Base-by-base conservation (phyloP, 352 stramenopile species). In the Phytophthora europaea region DNA sequence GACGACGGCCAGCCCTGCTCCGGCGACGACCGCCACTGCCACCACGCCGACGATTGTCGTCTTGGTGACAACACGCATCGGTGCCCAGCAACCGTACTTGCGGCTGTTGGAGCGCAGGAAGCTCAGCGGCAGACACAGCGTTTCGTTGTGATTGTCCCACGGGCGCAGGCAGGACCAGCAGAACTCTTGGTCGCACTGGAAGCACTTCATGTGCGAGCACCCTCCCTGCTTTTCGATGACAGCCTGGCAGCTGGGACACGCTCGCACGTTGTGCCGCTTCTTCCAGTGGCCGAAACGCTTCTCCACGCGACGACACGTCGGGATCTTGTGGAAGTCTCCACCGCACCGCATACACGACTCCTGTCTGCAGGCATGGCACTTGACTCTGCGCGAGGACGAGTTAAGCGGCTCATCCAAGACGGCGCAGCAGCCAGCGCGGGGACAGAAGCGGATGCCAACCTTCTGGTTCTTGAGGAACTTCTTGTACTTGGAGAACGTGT, bases 181-280 rank as follows among this genome's bases (percentile, higher is more conserved):
- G 45, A 96, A 96, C 77, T 94, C 87, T 48, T 91, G 75, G 68
- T 94, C 89, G 65, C 89, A 96, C 67, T 94, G 87, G 50, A 93
- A 87, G 76, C 89, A 96, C 66, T 89, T 89, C 89, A 96, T 96
- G 79, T 96, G 89, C 38, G 78, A 84, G 77, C 89, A 96, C 12
- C 89, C 89, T n/a, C 89, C 89, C 16, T 93, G 85, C 73, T 96
- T 96, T 55, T 96, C 89, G 70, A 96, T 96, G 63, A 83, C 80
- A 26, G 76, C 69, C 57, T 84, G 82, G 81, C 89, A 96, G 60
- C 67, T 82, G 22, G 89, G 89, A 52, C 89, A 96, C 26, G 72
- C 75, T 36, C 86, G 87, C 20, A 94, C 89, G 54, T 95, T 85
- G 72, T 89, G 80, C 4, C 67, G 75, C 72, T 89, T 90, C 59